phyloP scores from a whole-genome alignment of 2,329 filamentous ascomycete species.

The Cephalotrichum gorgonifer region DNA sequence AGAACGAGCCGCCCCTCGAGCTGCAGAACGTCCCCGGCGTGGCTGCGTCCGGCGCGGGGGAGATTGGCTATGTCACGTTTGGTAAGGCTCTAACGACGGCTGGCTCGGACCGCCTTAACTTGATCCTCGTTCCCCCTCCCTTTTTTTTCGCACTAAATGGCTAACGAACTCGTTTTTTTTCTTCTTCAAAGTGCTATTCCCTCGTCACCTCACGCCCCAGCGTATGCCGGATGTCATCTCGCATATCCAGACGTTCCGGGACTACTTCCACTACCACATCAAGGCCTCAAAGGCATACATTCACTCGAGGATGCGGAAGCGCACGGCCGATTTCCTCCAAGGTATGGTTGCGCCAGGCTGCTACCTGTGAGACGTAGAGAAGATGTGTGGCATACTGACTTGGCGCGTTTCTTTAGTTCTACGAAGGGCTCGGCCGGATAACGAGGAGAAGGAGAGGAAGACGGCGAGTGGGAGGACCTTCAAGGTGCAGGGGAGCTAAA shows the following conservation, averaged over 20 bases:
- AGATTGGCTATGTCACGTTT: slow-evolving; percentile 97
- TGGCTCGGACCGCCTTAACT: no score
- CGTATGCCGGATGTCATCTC: slow-evolving; percentile 92
- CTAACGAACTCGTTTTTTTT: no score
- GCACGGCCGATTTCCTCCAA: slow-evolving; percentile 97
- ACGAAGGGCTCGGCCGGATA: slow-evolving; percentile 87
- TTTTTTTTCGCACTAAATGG: no score
- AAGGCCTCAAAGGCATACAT: slow-evolving; percentile 99
- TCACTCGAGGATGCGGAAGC: slow-evolving; percentile 93
- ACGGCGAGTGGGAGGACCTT: slow-evolving; percentile 95
- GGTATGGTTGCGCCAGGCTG: slow-evolving; percentile 40
- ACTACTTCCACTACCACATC: slow-evolving; percentile 99
- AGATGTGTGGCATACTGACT: slow-evolving; percentile 16
- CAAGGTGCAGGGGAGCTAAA: slow-evolving; percentile 35
- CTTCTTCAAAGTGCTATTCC: slow-evolving; percentile 71
- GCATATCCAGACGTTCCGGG: slow-evolving; percentile 98
- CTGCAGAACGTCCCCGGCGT: slow-evolving; percentile 81
- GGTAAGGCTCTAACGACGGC: no score
- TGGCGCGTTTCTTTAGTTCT: slow-evolving; percentile 58
- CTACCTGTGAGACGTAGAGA: neutral
- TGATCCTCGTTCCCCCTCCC: no score
- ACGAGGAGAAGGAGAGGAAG: slow-evolving; percentile 95
- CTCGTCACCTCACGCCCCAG: slow-evolving; percentile 82
- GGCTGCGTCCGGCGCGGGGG: slow-evolving; percentile 61
- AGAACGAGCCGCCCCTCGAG: slow-evolving; percentile 88